phyloP scores from a whole-genome alignment of 2,329 filamentous ascomycete genomes.

The Trichoderma sp. region DNA sequence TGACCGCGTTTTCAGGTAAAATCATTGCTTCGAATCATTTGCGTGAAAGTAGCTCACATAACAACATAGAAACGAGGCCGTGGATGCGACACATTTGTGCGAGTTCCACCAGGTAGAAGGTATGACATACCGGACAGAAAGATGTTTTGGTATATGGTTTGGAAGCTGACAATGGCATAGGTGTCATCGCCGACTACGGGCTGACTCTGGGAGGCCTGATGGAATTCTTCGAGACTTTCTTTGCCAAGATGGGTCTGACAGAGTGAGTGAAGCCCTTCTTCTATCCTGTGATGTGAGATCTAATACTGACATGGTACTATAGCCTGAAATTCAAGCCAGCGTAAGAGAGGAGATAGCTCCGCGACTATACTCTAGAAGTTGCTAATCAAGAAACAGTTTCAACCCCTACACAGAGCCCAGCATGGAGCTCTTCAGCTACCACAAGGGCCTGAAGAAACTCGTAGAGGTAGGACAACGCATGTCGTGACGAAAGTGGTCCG shows the following conservation, averaged over 20 bases:
- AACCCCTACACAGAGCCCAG: conserved; percentile 94
- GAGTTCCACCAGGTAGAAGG: conserved; percentile 99
- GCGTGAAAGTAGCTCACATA: background rate
- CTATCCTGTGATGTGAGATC: background rate
- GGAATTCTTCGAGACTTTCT: conserved; percentile 93
- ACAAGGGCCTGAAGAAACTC: conserved; percentile 84
- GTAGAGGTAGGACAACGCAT: conserved; percentile 59
- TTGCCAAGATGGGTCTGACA: conserved; percentile 88
- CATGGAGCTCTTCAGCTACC: conserved; percentile 98
- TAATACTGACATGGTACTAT: background rate
- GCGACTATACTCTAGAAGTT: too few relatives aligned
- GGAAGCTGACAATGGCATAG: background rate
- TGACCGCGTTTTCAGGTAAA: conserved; percentile 83
- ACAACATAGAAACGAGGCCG: conserved; percentile 73
- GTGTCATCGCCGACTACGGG: conserved; percentile 92
- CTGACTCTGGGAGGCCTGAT: conserved; percentile 91
- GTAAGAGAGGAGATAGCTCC: conserved; percentile 28
- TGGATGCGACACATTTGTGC: conserved; percentile 93
- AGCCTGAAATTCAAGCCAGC: conserved; percentile 91
- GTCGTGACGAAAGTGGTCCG: rapidly evolving
- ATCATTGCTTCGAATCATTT: background rate
- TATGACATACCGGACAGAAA: background rate
- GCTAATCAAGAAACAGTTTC: conserved; percentile 50
- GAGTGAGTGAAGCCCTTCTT: conserved; percentile 36
- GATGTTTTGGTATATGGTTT: background rate